Evolutionary conservation across 768 basidiomycete genomes (phyloP).

Genomic region (Chiua virens): DNA sequence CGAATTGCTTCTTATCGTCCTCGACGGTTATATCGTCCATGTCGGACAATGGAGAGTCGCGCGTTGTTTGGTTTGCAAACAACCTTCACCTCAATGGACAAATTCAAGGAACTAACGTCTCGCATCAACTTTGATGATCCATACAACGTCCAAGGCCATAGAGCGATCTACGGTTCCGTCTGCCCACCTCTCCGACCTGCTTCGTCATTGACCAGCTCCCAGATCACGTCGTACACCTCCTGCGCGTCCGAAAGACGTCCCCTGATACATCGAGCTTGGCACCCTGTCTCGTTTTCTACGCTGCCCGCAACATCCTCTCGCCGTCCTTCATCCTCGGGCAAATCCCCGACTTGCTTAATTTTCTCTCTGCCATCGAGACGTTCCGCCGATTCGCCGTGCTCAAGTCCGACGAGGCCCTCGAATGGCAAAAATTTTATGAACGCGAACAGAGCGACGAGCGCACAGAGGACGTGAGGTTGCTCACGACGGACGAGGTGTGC

Average conservation of each 20-base stretch:
- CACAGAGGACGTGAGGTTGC: constrained; percentile 14
- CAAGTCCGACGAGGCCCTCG: constrained; percentile 20
- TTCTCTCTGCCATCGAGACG: constrained; percentile 21
- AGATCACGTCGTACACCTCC: constrained; percentile 10
- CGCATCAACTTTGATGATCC: constrained; percentile 17
- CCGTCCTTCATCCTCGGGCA: constrained; percentile 32
- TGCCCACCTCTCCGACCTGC: background rate
- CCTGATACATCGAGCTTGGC: background rate
- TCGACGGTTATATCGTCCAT: constrained; percentile 41
- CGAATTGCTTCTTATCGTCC: constrained; percentile 76
- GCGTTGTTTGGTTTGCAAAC: too few species aligned
- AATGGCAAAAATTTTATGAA: constrained; percentile 27
- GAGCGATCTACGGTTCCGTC: constrained; percentile 17
- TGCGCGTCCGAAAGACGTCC: background rate
- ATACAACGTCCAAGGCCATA: constrained; percentile 11
- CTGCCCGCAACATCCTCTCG: constrained; percentile 27
- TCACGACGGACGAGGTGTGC: constrained; percentile 17
- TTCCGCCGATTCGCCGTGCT: constrained; percentile 18
- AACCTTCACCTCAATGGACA: too few species aligned
- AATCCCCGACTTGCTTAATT: constrained; percentile 30
- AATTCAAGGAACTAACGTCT: constrained; percentile 12
- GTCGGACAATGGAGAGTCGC: too few species aligned
- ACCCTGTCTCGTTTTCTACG: constrained; percentile 25
- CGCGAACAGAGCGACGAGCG: constrained; percentile 1
- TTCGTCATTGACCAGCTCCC: constrained; percentile 3